These are phyloP conservation scores for Fusarium lyarnte DNA, from an alignment of 2,329 filamentous ascomycete species.

Conservation along the genomic window DNA sequence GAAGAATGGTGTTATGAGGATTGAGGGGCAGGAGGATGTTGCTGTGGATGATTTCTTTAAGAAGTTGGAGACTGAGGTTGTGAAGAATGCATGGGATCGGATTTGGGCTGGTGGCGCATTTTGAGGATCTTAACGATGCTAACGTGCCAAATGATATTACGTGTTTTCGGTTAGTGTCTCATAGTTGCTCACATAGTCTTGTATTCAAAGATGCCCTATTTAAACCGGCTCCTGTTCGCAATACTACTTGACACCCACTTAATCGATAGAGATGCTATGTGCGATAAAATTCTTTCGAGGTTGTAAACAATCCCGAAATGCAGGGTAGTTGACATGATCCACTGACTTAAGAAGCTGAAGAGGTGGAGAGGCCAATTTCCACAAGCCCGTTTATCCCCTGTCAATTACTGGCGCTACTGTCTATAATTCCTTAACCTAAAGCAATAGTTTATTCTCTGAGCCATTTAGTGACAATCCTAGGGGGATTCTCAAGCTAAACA, in stretches of 20 bases:
- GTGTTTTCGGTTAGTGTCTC: too few species aligned
- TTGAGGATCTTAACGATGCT: background rate
- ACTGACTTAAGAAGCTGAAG: too few species aligned
- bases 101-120: background rate
- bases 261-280: too few species aligned
- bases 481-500: background rate
- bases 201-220: too few species aligned
- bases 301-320: background rate
- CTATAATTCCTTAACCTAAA: background rate
- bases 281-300: background rate
- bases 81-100: background rate
- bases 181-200: too few species aligned
- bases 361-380: background rate
- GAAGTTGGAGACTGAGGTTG: background rate
- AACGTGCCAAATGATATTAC: too few species aligned
- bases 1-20: background rate
- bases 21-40: background rate
- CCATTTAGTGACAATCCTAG: accelerated
- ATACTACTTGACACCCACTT: too few species aligned
- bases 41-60: background rate
- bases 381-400: background rate
- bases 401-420: background rate
- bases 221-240: too few species aligned
- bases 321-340: too few species aligned
- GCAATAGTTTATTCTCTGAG: background rate